phyloP scores from a whole-genome alignment of 2,329 filamentous ascomycete species.

The Ceratocystis eucalypticola region DNA sequence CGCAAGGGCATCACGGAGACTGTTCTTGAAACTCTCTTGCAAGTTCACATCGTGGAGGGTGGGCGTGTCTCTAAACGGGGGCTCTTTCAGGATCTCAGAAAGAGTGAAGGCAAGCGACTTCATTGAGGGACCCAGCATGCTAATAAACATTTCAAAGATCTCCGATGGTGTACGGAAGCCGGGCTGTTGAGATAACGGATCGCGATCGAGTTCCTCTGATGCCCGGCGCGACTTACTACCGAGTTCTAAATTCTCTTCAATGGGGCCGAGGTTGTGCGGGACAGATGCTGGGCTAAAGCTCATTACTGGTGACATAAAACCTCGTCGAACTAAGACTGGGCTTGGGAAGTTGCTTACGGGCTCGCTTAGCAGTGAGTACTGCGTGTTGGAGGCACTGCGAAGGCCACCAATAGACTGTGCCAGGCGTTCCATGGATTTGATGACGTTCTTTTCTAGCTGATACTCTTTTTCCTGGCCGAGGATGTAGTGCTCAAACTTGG shows the following conservation, averaged over 20 bases:
- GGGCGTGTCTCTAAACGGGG: conserved; percentile 61
- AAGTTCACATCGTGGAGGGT: conserved; percentile 55
- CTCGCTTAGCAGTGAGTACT: conserved; percentile 72
- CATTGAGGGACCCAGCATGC: conserved; percentile 81
- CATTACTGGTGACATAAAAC: conserved; percentile 14
- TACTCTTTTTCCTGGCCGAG: conserved; percentile 69
- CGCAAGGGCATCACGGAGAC: conserved; percentile 64
- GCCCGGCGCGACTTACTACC: conserved; percentile 8
- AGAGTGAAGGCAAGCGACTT: conserved; percentile 89
- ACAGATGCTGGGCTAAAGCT: conserved; percentile 19
- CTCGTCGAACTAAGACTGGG: conserved; percentile 4
- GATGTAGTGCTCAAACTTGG: conserved; percentile 79
- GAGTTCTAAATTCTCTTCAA: conserved; percentile 11
- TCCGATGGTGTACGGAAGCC: conserved; percentile 54
- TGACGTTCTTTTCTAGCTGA: conserved; percentile 61
- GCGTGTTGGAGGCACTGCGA: conserved; percentile 75
- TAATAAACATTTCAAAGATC: conserved; percentile 85
- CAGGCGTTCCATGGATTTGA: conserved; percentile 71
- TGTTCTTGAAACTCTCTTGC: conserved; percentile 67
- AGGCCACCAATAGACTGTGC: conserved; percentile 83
- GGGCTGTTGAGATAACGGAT: conserved; percentile 21
- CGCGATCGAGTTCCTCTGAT: conserved; percentile 15
- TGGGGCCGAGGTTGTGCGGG: conserved; percentile 24
- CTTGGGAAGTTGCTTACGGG: conserved; percentile 1
- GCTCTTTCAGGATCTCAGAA: conserved; percentile 73